A percentile compares a stretch with the other conserved stretches of the same genome.
Evolutionary conservation across 257 asterid species (phyloP).

Genomic region (Catharanthus roseus): DNA sequence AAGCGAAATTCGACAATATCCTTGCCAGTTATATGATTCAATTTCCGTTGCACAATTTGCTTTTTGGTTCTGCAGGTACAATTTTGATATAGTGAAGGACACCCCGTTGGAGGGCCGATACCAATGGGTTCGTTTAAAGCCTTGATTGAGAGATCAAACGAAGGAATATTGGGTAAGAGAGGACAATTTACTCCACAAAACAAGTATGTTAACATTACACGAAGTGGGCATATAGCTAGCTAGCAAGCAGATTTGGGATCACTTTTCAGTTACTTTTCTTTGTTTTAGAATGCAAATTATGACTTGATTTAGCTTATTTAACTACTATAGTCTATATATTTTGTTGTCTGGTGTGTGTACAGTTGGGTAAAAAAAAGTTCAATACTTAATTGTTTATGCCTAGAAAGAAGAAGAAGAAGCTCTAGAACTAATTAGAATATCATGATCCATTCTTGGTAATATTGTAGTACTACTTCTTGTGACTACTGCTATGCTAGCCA

Average conservation of each 20-base stretch:
- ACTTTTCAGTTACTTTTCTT: slow-evolving; percentile 1
- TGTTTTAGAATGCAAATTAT: neutral
- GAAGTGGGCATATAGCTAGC: neutral
- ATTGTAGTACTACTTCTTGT: neutral
- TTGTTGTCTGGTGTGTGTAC: slow-evolving; percentile 10
- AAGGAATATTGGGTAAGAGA: neutral
- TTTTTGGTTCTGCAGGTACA: slow-evolving; percentile 55
- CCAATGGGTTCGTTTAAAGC: slow-evolving; percentile 56
- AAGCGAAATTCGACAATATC: slow-evolving; percentile 2
- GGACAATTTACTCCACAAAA: neutral
- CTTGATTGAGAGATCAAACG: neutral
- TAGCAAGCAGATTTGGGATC: slow-evolving; percentile 1
- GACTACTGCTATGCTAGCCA: slow-evolving; percentile 3
- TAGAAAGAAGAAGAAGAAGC: slow-evolving; percentile 13
- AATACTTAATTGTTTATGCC: slow-evolving; percentile 2
- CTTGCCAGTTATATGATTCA: too few relatives aligned
- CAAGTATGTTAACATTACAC: slow-evolving; percentile 11
- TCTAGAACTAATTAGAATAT: neutral
- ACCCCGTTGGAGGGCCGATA: slow-evolving; percentile 78
- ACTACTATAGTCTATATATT: neutral
- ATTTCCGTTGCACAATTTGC: too few relatives aligned
- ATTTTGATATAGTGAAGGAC: slow-evolving; percentile 69
- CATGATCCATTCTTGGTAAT: neutral
- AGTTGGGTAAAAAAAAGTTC: slow-evolving; percentile 1
- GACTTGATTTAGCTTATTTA: slow-evolving; percentile 7